Evolutionary conservation across 169 alveolate species (phyloP).

Genomic region (Plasmodium gaboni): DNA sequence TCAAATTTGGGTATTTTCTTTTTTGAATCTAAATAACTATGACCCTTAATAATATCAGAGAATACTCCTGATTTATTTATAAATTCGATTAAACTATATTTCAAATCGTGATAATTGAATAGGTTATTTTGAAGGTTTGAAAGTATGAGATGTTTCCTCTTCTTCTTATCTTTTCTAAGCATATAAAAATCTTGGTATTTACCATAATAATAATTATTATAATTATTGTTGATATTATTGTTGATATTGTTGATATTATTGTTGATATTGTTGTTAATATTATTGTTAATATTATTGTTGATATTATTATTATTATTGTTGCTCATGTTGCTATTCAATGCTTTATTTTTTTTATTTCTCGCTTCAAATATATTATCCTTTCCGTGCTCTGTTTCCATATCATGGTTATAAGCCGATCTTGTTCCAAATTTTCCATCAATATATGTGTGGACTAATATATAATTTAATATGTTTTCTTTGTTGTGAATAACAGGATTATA

Average conservation of each 20-base stretch:
- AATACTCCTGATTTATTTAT: slow-evolving; percentile 71
- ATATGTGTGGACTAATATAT: slow-evolving; percentile 30
- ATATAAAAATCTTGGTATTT: not conserved
- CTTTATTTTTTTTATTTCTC: slow-evolving; percentile 2
- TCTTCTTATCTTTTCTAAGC: too few relatives aligned
- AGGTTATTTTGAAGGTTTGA: slow-evolving; percentile 18
- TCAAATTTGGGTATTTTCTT: slow-evolving; percentile 35
- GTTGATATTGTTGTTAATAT: too few relatives aligned
- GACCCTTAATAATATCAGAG: slow-evolving; percentile 37
- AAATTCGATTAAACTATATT: slow-evolving; percentile 51
- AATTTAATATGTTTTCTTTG: slow-evolving; percentile 10
- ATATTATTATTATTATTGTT: not conserved
- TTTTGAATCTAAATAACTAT: slow-evolving; percentile 35
- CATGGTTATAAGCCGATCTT: not conserved
- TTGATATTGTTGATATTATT: too few relatives aligned
- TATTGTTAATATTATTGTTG: not conserved
- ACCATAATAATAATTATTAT: not conserved
- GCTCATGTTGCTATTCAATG: not conserved
- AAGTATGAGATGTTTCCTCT: slow-evolving; percentile 25
- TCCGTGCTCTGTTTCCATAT: slow-evolving; percentile 6
- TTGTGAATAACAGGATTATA: not conserved
- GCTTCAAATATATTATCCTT: slow-evolving; percentile 11
- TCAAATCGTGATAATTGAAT: slow-evolving; percentile 41
- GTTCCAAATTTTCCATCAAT: not conserved
- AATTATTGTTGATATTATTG: not conserved